Evolutionary conservation across 1,284 basidiomycete species (phyloP).

Genomic region (Naganishia liquefaciens): DNA sequence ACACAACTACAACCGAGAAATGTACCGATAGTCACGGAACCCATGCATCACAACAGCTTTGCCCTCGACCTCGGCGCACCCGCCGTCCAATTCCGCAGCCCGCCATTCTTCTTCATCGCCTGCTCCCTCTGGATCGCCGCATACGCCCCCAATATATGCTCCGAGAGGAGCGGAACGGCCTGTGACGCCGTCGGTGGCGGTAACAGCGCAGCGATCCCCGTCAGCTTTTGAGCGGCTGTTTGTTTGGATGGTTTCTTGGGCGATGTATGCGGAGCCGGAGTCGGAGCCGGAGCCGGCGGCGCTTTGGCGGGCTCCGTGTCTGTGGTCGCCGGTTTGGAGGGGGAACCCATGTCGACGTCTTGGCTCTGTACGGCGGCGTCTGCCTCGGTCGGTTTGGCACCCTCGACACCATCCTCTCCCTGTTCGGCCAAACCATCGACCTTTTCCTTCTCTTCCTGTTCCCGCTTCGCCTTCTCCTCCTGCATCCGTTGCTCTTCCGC

Average conservation of each 20-base stretch:
- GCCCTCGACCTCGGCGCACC: constrained; percentile 58
- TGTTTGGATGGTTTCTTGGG: constrained; percentile 27
- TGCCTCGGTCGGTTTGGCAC: background rate
- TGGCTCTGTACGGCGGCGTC: constrained; percentile 1
- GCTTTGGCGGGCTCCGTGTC: constrained; percentile 27
- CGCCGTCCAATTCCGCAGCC: constrained; percentile 83
- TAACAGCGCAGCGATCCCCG: constrained; percentile 31
- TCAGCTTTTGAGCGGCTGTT: constrained; percentile 24
- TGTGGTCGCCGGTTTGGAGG: constrained; percentile 28
- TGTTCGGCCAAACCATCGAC: background rate
- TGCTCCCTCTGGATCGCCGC: constrained; percentile 81
- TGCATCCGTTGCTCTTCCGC: background rate
- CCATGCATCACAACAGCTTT: constrained; percentile 12
- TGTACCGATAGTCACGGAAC: background rate
- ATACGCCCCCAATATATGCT: constrained; percentile 87
- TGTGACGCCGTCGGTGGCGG: constrained; percentile 58
- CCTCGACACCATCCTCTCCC: background rate
- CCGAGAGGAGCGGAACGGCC: constrained; percentile 70
- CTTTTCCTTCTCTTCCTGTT: constrained; percentile 15
- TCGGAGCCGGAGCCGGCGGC: constrained; percentile 9
- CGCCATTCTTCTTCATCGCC: constrained; percentile 72
- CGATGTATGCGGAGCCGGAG: background rate
- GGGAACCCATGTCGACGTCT: constrained; percentile 1
- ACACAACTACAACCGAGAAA: background rate
- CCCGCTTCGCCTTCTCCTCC: constrained; percentile 12